Conservation (phyloP, 768 basidiomycete genomes). For the Cyclocybe cylindracea region DNA sequence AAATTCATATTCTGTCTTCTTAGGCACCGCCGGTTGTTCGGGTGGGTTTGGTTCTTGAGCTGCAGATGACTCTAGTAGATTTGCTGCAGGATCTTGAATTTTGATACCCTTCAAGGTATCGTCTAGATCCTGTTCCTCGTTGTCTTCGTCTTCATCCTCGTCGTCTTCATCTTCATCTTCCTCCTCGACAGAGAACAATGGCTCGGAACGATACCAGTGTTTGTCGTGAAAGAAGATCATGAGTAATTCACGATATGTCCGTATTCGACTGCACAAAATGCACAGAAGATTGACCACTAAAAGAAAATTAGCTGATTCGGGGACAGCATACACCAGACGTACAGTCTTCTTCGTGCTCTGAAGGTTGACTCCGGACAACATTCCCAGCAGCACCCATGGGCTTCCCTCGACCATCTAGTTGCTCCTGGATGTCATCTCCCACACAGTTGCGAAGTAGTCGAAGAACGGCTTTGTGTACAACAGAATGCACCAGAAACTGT, state of each 20-base stretch:
- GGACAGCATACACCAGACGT: constrained; percentile 1
- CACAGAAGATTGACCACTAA: constrained; percentile 91
- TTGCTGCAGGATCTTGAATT: constrained; percentile 3
- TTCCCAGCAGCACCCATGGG: constrained; percentile 85
- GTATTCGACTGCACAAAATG: constrained; percentile 89
- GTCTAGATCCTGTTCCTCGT: constrained; percentile 45
- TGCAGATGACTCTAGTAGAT: constrained; percentile 53
- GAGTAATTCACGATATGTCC: constrained; percentile 84
- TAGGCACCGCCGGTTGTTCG: constrained; percentile 40
- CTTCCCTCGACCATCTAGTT: constrained; percentile 73
- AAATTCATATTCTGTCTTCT: constrained; percentile 91
- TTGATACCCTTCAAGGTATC: constrained; percentile 19
- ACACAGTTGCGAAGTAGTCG: constrained; percentile 84
- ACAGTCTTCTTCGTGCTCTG: constrained; percentile 89
- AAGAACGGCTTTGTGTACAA: constrained; percentile 85
- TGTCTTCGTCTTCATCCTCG: constrained; percentile 55
- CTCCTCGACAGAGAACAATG: constrained; percentile 75
- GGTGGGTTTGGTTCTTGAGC: constrained; percentile 62
- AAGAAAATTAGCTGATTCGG: constrained; percentile 6
- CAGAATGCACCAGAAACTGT: constrained; percentile 90
- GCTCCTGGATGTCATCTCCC: constrained; percentile 90
- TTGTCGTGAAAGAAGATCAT: constrained; percentile 99
- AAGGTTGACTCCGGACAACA: constrained; percentile 67
- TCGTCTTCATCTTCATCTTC: constrained; percentile 69
- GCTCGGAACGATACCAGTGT: constrained; percentile 80